phyloP scores from a whole-genome alignment of 805 yeast species.

The Danielia reshetovae region DNA sequence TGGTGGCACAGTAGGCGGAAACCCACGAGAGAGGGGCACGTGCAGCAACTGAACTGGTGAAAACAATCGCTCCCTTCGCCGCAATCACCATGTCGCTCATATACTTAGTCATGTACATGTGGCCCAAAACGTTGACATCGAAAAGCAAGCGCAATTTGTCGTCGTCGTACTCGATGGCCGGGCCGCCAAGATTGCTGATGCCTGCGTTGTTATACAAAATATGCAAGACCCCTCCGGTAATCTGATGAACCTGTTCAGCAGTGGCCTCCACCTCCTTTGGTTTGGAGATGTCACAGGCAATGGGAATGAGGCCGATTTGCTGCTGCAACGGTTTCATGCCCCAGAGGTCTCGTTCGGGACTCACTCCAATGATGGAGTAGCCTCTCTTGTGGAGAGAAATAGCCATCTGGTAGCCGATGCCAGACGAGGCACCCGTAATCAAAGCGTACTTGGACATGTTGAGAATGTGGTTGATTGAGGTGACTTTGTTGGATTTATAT shows the following conservation, averaged over 20 bases:
- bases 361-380: conserved; percentile 34
- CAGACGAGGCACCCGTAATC: conserved; percentile 16
- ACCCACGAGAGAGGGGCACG: conserved; percentile 31
- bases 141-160: conserved; percentile 17
- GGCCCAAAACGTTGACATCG: conserved; percentile 39
- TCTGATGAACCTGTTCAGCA: conserved; percentile 16
- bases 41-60: conserved; percentile 34
- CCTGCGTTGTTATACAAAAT: conserved; percentile 44
- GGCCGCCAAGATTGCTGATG: conserved; percentile 21
- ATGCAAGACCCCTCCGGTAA: conserved; percentile 31
- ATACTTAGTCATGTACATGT: conserved; percentile 30
- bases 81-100: conserved; percentile 27
- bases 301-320: conserved; percentile 24
- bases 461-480: too few species aligned
- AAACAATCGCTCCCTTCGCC: conserved; percentile 33
- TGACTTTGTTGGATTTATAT: too few species aligned
- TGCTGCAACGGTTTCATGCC: conserved; percentile 24
- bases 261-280: conserved; percentile 4
- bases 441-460: conserved; percentile 15
- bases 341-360: conserved; percentile 20
- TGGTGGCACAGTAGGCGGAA: conserved; percentile 31
- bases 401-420: conserved; percentile 15
- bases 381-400: conserved; percentile 24
- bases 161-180: conserved; percentile 32
- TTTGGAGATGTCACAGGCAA: conserved; percentile 33